Base-by-base conservation (phyloP, 169 alveolate species). In the Cryptosporidium canis region DNA sequence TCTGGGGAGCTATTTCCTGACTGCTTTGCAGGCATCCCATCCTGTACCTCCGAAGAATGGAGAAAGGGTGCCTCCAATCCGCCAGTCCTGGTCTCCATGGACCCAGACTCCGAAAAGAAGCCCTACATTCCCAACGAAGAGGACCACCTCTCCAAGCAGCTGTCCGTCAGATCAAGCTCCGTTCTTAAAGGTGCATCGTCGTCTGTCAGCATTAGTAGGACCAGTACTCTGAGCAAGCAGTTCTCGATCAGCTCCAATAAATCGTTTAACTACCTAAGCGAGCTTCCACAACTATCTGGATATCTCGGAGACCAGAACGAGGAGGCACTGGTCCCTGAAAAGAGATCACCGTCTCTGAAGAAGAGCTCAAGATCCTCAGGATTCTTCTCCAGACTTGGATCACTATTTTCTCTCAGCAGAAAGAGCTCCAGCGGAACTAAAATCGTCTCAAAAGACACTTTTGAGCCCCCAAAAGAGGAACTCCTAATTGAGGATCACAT, bases 21-120 rank as follows among this genome's bases (percentile, higher is more conserved):
- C 61, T 77, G 87, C 39, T 77, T 29, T 58, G 87, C 87, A 18
- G 87, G 87, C 27, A 77, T 58, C 33, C 87, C 87, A 18, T 77
- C 87, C 5, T 58, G 51, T n/a, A 43, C 41, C 31, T 55, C 87
- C n/a, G 58, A 77, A 14, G 87, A 77, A 5, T 77, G 87, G 87
- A 56, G 51, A 58, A 58, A 77, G 41, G 87, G 87, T 24, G 16
- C 44, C 18, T 29, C 56, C 18, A 77, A 53, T 39, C 72, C 87
- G 21, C 87, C 87, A 56, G 63, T 77, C 14, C 63, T 77, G 3
- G 58, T 77, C 24, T 53, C 87, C 37, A 24, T 77, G 61, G 44
- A 77, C 43, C 87, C 87, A 39, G 43, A 77, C 9, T 56, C 71
- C 14, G 61, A 58, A 39, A 61, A 61, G 24, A 77, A 55, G 18